Evolutionary conservation across 331 rosid genomes (phyloP).

Genomic region (Arachis monticola): DNA sequence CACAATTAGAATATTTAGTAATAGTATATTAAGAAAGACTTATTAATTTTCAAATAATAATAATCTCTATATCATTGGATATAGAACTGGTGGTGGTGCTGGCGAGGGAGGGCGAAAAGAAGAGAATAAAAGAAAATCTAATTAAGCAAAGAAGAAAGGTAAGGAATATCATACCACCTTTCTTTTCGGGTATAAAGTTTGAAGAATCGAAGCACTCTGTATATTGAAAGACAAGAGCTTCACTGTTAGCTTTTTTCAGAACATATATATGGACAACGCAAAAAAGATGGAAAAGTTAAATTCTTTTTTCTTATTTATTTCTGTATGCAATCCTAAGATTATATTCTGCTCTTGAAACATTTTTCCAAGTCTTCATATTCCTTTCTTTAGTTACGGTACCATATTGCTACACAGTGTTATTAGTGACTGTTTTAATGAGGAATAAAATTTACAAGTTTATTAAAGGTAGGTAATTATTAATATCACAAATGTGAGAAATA

Average conservation of each 20-base stretch:
- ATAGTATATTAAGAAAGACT: too few species aligned
- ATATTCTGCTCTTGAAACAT: neutral
- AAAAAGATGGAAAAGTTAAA: conserved; percentile 38
- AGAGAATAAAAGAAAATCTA: conserved; percentile 44
- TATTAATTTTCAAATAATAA: too few species aligned
- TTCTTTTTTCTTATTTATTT: conserved; percentile 22
- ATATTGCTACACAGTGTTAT: neutral
- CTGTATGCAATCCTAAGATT: neutral
- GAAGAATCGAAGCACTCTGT: conserved; percentile 53
- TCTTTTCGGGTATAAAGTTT: conserved; percentile 64
- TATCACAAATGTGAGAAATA: too few species aligned
- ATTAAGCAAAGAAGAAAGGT: conserved; percentile 39
- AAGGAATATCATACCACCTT: conserved; percentile 67
- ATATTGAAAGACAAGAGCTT: conserved; percentile 33
- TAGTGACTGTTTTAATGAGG: neutral
- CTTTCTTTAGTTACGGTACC: neutral
- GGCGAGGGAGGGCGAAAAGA: conserved; percentile 34
- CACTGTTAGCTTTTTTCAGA: conserved; percentile 28
- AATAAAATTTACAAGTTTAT: neutral
- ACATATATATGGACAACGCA: conserved; percentile 45
- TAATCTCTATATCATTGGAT: too few species aligned
- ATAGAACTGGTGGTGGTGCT: conserved; percentile 45
- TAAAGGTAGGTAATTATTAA: neutral
- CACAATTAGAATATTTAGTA: too few species aligned
- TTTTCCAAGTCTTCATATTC: neutral